A percentile compares a stretch with the other conserved stretches of the same genome.
phyloP scores from a whole-genome alignment of 176 grass and related monocot genomes.

The Phragmites australis region DNA sequence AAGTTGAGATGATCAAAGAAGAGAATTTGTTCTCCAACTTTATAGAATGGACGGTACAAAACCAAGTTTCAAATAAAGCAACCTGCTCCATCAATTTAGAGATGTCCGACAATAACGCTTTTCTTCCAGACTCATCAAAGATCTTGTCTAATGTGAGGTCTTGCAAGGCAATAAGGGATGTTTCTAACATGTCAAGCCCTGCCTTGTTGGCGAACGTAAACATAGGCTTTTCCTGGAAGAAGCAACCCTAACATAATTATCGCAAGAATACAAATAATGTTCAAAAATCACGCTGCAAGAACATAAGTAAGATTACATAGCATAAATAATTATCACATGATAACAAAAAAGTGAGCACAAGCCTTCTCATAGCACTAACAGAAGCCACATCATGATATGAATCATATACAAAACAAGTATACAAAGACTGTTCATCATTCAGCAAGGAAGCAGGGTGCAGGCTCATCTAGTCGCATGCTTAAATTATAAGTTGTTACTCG shows the following conservation, averaged over 20 bases:
- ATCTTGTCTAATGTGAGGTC: slow-evolving; percentile 91
- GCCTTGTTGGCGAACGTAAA: slow-evolving; percentile 95
- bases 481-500: neutral
- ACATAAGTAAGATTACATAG: neutral
- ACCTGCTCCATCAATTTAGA: slow-evolving; percentile 92
- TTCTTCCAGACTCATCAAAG: slow-evolving; percentile 74
- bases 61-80: neutral
- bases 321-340: neutral
- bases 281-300: neutral
- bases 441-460: neutral
- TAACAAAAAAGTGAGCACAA: neutral
- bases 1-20: neutral
- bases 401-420: neutral
- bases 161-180: slow-evolving; percentile 85
- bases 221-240: slow-evolving; percentile 58
- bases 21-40: neutral
- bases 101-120: slow-evolving; percentile 68
- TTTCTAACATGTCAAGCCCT: slow-evolving; percentile 95
- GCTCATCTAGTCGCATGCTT: neutral
- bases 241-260: neutral
- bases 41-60: neutral
- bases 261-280: neutral
- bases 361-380: neutral
- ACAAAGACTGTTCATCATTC: neutral
- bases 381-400: neutral